Base-by-base conservation (phyloP, 768 basidiomycete species). In the Paxillus rubicundulus region DNA sequence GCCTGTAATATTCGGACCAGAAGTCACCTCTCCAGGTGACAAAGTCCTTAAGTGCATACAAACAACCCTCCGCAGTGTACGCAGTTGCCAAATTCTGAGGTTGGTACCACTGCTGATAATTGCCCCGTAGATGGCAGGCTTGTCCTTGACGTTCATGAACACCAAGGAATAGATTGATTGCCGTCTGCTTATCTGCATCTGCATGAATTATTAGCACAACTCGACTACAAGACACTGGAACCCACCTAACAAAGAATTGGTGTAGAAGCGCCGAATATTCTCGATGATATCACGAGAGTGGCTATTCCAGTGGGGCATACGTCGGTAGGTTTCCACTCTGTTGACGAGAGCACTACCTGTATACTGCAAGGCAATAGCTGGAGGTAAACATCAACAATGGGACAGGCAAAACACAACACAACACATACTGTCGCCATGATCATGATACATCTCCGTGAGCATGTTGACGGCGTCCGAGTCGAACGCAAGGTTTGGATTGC, bases 361-460 rank as follows among this genome's bases (percentile, higher is more conserved):
- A 63, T 99, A 99, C 65, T 99, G 96, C 56, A 97, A 74, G 0
- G 96, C 95, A 52, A 98, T 84, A 1, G 93, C 95, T 95, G 51
- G 5, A 30, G 5, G 34, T 27, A 16, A 45, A 49, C 41, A 39
- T 54, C 52, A 60, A 50, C 9, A 2, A 52, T 27, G 28, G 3
- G 21, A 28, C 3, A 14, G 2, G 27, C 18, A 10, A 42, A 28
- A 14, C 18, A 50, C 13, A 9, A 57, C 36, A 57, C 36, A 17
- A 4, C 17, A 70, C 89, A 63, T 64, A 93, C 92, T 95, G 64
- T 97, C 93, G 1, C 93, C 93, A 59, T 97, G 94, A 67, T 97
- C 93, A 65, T 96, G 93, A 68, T 95, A 98, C 94, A 99, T 98
- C 72, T 97, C 93, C 4, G 94, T 98, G 59, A 99, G 65, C 83